Evolutionary conservation across 1,284 basidiomycete species (phyloP).

Genomic region (Puccinia coronata): DNA sequence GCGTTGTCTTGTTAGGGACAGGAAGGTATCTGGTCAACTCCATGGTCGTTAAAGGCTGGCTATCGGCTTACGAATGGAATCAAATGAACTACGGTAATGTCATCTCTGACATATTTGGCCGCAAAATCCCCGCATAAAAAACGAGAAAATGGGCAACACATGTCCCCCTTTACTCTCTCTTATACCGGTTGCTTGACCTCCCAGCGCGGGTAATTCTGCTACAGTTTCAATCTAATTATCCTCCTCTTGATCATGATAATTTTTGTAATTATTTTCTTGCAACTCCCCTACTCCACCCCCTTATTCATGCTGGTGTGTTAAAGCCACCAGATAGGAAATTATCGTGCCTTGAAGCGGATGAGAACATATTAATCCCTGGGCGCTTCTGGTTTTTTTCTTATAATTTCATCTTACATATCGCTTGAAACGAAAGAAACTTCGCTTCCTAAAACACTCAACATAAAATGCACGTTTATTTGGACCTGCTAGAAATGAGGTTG

Average conservation of each 20-base stretch:
- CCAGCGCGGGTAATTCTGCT: background rate
- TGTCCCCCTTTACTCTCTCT: background rate
- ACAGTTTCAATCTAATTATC: background rate
- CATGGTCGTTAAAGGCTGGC: slow-evolving; percentile 42
- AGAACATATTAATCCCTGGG: background rate
- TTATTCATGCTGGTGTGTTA: background rate
- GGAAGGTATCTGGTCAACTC: slow-evolving; percentile 37
- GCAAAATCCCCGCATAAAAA: background rate
- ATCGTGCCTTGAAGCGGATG: background rate
- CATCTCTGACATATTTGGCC: slow-evolving; percentile 30
- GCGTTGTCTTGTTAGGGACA: slow-evolving; percentile 32
- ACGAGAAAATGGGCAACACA: background rate
- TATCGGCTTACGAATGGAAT: slow-evolving; percentile 42
- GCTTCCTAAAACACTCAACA: background rate
- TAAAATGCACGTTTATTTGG: background rate
- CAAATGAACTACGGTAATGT: slow-evolving; percentile 39
- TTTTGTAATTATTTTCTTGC: background rate
- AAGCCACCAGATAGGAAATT: background rate
- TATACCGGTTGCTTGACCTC: background rate
- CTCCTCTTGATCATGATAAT: background rate
- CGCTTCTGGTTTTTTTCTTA: background rate
- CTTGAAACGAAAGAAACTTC: background rate
- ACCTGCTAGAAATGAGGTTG: background rate
- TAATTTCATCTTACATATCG: background rate
- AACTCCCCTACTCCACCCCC: no score